Conservation (phyloP, 2,329 filamentous ascomycete genomes). For the Hymenoscyphus occultus region DNA sequence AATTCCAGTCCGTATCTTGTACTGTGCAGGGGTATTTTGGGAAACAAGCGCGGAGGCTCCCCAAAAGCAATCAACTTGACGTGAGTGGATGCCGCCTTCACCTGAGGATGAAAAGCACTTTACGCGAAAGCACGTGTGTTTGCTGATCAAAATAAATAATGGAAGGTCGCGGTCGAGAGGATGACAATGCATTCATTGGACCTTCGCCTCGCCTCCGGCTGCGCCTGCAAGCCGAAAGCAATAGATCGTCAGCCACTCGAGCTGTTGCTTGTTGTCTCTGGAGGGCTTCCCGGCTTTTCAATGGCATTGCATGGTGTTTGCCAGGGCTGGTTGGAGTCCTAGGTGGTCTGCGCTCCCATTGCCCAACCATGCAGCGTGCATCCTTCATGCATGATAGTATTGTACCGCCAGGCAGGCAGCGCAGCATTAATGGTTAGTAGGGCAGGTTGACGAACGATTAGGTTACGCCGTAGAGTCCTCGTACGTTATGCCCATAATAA, state of each 20-base stretch:
- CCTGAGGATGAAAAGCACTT: not conserved
- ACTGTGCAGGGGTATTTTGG: not conserved
- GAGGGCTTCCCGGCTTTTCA: not conserved
- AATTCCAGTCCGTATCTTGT: no score
- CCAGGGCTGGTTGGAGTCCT: not conserved
- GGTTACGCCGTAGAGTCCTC: no score
- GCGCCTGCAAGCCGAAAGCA: not conserved
- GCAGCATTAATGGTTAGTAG: no score
- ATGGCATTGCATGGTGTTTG: slow-evolving; percentile 1
- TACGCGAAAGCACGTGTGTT: not conserved
- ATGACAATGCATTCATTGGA: not conserved
- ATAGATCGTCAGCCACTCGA: not conserved
- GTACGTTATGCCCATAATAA: not conserved
- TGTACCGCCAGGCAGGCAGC: not conserved
- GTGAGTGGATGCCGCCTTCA: not conserved
- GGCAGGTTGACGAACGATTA: no score
- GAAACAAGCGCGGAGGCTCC: not conserved
- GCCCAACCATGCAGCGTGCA: not conserved
- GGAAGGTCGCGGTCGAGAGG: no score
- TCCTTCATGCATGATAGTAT: slow-evolving; percentile 1
- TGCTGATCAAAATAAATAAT: no score
- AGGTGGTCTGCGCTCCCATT: not conserved
- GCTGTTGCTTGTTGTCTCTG: not conserved
- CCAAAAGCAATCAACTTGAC: not conserved
- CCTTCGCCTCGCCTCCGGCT: not conserved